Evolutionary conservation across 352 stramenopile genomes (phyloP).

Genomic region (Phytopythium montanum): DNA sequence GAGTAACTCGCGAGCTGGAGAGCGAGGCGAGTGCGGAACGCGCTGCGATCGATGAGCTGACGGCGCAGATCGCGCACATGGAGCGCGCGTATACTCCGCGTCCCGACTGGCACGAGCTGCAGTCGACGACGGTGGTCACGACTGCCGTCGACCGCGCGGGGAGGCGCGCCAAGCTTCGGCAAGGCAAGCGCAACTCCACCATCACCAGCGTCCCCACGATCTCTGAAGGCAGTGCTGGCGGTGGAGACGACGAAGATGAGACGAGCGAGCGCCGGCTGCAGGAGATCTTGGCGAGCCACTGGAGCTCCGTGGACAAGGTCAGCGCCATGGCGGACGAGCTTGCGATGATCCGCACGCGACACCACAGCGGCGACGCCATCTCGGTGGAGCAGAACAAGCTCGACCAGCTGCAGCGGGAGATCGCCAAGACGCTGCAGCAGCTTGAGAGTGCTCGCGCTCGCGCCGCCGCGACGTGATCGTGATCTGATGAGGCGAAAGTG

Average conservation of each 20-base stretch:
- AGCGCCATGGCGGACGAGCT: conserved; percentile 45
- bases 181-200: conserved; percentile 14
- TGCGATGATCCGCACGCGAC: conserved; percentile 37
- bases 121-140: conserved; percentile 45
- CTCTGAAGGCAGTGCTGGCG: not conserved
- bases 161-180: conserved; percentile 29
- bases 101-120: conserved; percentile 58
- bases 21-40: conserved; percentile 17
- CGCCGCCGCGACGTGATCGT: not conserved
- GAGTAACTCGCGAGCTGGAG: conserved; percentile 31
- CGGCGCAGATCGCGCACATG: conserved; percentile 37
- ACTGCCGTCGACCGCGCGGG: conserved; percentile 46
- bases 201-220: not conserved
- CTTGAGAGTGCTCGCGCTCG: conserved; percentile 21
- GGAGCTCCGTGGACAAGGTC: conserved; percentile 69
- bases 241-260: conserved; percentile 39
- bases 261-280: conserved; percentile 30
- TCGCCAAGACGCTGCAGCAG: conserved; percentile 48
- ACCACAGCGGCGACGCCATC: conserved; percentile 50
- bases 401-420: conserved; percentile 51
- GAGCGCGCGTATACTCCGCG: conserved; percentile 59
- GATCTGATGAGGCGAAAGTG: not conserved
- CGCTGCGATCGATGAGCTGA: conserved; percentile 19
- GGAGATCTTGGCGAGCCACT: conserved; percentile 48
- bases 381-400: conserved; percentile 49